Conservation (phyloP, 306 rosid genomes). For the Malus orientalis region DNA sequence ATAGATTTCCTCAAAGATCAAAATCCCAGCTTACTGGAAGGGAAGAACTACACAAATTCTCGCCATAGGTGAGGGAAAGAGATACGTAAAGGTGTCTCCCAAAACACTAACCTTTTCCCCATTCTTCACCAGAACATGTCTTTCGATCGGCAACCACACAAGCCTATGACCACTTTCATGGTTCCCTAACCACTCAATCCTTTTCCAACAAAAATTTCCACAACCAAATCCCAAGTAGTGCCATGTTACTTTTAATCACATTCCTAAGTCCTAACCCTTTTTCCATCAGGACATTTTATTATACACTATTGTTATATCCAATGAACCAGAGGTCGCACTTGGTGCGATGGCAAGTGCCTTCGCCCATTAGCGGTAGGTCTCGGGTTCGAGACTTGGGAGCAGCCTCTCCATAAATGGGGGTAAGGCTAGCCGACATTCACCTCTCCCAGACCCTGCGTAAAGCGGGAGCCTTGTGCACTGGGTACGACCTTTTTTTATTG, state of each 20-base stretch:
- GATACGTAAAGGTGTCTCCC: background rate
- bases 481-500: background rate
- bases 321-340: too few relatives aligned
- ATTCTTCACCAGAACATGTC: background rate
- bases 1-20: background rate
- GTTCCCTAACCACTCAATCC: background rate
- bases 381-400: too few relatives aligned
- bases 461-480: too few relatives aligned
- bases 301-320: background rate
- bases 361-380: too few relatives aligned
- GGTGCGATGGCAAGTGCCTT: too few relatives aligned
- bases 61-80: background rate
- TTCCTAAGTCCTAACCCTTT: background rate
- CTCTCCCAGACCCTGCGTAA: too few relatives aligned
- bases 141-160: background rate
- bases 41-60: background rate
- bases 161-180: background rate
- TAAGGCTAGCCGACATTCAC: too few relatives aligned
- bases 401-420: too few relatives aligned
- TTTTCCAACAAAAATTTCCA: background rate
- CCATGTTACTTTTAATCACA: background rate
- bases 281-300: background rate
- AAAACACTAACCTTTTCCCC: background rate
- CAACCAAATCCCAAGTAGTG: background rate
- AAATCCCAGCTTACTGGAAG: background rate